Evolutionary conservation across 2,329 filamentous ascomycete genomes (phyloP).

Genomic region (Seiridium unicorne): DNA sequence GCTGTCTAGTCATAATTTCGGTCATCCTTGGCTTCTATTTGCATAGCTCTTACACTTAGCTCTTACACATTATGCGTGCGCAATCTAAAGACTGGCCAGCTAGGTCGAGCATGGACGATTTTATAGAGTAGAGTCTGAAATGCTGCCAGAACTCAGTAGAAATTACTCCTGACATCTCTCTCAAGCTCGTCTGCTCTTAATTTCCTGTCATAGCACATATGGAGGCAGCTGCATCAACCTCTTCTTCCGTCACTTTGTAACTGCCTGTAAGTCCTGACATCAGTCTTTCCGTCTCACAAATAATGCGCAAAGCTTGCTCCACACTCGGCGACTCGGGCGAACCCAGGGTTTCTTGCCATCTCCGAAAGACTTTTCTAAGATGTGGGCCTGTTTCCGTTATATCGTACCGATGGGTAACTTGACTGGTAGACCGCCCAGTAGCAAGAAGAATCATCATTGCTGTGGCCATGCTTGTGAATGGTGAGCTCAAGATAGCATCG

Average conservation of each 20-base stretch:
- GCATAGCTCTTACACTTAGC: no score
- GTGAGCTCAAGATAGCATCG: neutral
- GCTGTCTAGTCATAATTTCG: neutral
- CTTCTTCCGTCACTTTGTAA: slow-evolving; percentile 9
- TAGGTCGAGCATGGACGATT: no score
- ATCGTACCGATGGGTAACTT: slow-evolving; percentile 34
- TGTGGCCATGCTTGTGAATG: slow-evolving; percentile 39
- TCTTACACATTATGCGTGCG: no score
- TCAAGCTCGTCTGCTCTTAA: neutral
- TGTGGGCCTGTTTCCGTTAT: slow-evolving; percentile 38
- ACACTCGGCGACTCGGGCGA: slow-evolving; percentile 42
- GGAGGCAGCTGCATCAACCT: slow-evolving; percentile 9
- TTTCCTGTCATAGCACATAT: slow-evolving; percentile 11
- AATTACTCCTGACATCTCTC: no score
- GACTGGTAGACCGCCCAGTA: slow-evolving; percentile 35
- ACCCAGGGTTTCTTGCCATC: slow-evolving; percentile 40
- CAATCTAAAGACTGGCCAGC: no score
- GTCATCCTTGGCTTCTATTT: no score
- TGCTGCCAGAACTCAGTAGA: no score
- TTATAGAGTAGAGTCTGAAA: no score
- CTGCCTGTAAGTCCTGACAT: slow-evolving; percentile 23
- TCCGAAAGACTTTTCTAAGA: slow-evolving; percentile 34
- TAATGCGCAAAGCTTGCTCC: slow-evolving; percentile 43
- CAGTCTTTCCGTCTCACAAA: slow-evolving; percentile 40
- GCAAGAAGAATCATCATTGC: slow-evolving; percentile 49